Percentiles rank a stretch among this genome's conserved stretches.
Conservation (phyloP, 2,329 filamentous ascomycete species). For the Aspergillus quadricinctus region DNA sequence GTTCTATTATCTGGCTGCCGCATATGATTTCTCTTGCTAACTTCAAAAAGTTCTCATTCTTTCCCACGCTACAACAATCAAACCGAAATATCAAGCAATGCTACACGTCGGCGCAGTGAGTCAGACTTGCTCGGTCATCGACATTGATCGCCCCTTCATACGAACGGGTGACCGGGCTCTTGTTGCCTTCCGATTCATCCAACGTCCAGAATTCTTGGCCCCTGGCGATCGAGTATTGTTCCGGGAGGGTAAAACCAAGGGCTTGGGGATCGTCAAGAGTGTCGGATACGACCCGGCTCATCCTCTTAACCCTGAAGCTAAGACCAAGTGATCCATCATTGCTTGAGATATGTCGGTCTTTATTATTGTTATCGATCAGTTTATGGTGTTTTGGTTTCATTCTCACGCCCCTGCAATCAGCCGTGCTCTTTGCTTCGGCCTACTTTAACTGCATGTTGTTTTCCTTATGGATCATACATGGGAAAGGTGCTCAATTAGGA, state of each 20-base stretch:
- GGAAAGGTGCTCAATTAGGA: not conserved
- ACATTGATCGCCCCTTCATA: slow-evolving; percentile 94
- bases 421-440: not conserved
- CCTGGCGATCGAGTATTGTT: slow-evolving; percentile 88
- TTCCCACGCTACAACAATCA: slow-evolving; percentile 94
- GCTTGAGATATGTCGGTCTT: slow-evolving; percentile 1
- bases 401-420: not conserved
- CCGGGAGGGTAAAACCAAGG: slow-evolving; percentile 91
- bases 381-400: not conserved
- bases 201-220: slow-evolving; percentile 85
- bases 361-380: not conserved
- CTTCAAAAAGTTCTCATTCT: slow-evolving; percentile 70
- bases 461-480: not conserved
- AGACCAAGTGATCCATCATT: slow-evolving; percentile 11
- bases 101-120: slow-evolving; percentile 91
- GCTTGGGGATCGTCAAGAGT: slow-evolving; percentile 86
- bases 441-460: not conserved
- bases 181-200: slow-evolving; percentile 92
- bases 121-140: slow-evolving; percentile 95
- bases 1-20: slow-evolving; percentile 7
- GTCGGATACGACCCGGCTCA: slow-evolving; percentile 74
- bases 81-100: slow-evolving; percentile 96
- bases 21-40: slow-evolving; percentile 6
- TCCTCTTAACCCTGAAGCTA: slow-evolving; percentile 42
- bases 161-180: slow-evolving; percentile 89